A percentile compares a stretch with the other conserved stretches of the same genome.
Evolutionary conservation across 2,329 filamentous ascomycete genomes (phyloP).

Genomic region (Cytospora piceae): DNA sequence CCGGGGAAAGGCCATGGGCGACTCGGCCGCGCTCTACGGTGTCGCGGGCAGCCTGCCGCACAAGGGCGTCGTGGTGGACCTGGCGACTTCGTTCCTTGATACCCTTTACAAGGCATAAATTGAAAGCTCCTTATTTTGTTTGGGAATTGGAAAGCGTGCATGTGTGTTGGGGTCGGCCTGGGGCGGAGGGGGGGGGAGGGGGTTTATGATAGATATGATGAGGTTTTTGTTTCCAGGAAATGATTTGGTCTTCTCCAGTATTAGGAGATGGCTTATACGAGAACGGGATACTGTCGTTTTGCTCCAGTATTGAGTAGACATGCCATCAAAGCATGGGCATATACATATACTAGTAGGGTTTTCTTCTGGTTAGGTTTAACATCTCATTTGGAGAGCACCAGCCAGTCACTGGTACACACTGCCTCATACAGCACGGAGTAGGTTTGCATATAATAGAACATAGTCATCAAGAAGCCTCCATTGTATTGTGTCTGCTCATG

Average conservation of each 20-base stretch:
- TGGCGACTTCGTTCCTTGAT: slow-evolving; percentile 90
- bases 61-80: slow-evolving; percentile 89
- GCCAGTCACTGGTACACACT: neutral
- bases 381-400: neutral
- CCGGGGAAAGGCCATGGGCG: slow-evolving; percentile 71
- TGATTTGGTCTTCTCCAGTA: neutral
- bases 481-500: neutral
- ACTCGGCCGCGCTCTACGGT: slow-evolving; percentile 88
- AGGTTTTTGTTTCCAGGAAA: neutral
- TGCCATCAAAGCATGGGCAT: neutral
- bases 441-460: neutral
- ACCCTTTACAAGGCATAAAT: slow-evolving; percentile 82
- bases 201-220: neutral
- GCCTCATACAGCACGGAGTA: neutral
- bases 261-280: neutral
- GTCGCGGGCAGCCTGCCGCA: slow-evolving; percentile 94
- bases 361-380: neutral
- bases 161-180: neutral
- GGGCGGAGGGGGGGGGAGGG: neutral
- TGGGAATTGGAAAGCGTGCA: neutral
- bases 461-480: neutral
- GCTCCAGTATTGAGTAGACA: neutral
- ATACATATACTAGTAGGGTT: neutral
- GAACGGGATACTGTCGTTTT: neutral
- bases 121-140: too few relatives aligned